Evolutionary conservation across 2,329 filamentous ascomycete genomes (phyloP).

Genomic region (Colletotrichum gigasporum): DNA sequence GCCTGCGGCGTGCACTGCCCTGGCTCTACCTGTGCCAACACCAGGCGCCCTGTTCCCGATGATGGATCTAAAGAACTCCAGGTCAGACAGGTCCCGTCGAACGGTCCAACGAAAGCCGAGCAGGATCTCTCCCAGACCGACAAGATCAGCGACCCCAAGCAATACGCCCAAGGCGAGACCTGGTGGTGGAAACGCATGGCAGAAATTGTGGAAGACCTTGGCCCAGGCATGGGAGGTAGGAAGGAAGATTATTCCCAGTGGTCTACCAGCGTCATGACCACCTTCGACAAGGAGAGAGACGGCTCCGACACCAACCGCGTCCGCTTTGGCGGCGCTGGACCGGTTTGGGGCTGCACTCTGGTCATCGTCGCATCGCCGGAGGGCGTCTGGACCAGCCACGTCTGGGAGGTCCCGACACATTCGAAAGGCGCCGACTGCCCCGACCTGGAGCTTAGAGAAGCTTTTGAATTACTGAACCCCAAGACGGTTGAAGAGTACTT

Average conservation of each 20-base stretch:
- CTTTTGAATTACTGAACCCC: neutral
- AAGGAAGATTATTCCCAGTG: neutral
- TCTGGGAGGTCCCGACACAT: constrained; percentile 31
- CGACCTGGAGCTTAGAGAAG: neutral
- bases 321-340: constrained; percentile 26
- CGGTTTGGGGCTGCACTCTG: constrained; percentile 29
- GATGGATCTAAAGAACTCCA: neutral
- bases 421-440: neutral
- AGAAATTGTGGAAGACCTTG: neutral
- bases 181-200: constrained; percentile 9
- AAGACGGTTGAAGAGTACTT: constrained; percentile 9
- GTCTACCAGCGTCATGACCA: constrained; percentile 12
- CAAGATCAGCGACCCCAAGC: neutral
- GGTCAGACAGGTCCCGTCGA: neutral
- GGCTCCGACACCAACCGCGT: neutral
- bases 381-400: constrained; percentile 27
- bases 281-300: constrained; percentile 3
- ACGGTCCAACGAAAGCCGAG: constrained; percentile 5
- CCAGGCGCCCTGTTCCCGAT: neutral
- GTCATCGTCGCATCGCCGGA: constrained; percentile 23
- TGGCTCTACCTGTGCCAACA: neutral
- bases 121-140: neutral
- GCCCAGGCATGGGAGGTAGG: neutral
- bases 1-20: neutral
- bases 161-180: neutral